Base-by-base conservation (phyloP, 257 asterid genomes). In the Gentiana macrophylla region DNA sequence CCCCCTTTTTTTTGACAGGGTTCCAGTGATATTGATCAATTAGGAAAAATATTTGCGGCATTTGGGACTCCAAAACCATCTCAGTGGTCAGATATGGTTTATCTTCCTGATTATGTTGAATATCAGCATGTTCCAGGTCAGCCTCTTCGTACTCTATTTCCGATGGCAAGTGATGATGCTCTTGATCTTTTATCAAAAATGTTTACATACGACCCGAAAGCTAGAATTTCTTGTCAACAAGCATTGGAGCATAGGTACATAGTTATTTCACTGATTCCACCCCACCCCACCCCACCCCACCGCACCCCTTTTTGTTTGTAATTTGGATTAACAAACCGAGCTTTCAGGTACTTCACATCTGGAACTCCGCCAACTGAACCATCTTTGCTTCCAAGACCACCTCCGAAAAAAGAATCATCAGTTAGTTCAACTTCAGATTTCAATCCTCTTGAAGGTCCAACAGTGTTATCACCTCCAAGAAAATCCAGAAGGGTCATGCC, bases 401-500 rank as follows among this genome's bases (percentile, higher is more conserved):
- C 95, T 5, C 94, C 88, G 0, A 88, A 88, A 75, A 80, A 54
- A 77, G 97, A 91, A 13, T 53, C 93, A 1, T 55, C 62, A 52
- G 73, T 67, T 70, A 65, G 93, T 52, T 78, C 68, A 71, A 82
- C 57, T 64, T 60, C 80, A 45, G 94, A 83, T 62, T 69, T 79
- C 67, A 79, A 76, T 70, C 70, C 87, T 51, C 78, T 56, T 49
- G 88, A 74, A 54, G 93, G 94, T 53, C 97, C 98, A 2, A 77
- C 86, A 32, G 93, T 91, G 34, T 70, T 88, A 71, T 92, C 98
- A 64, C 98, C 98, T 60, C 98, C 94, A 56, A 83, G 97, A 73
- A 92, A 88, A 83, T 79, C 81, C 46, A 83, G 97, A 75, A 84
- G 97, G 69, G 95, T 92, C 70, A 88, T 83, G 94, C 88, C 95